Evolutionary conservation across 306 rosid genomes (phyloP).

Genomic region (Vigna mungo): DNA sequence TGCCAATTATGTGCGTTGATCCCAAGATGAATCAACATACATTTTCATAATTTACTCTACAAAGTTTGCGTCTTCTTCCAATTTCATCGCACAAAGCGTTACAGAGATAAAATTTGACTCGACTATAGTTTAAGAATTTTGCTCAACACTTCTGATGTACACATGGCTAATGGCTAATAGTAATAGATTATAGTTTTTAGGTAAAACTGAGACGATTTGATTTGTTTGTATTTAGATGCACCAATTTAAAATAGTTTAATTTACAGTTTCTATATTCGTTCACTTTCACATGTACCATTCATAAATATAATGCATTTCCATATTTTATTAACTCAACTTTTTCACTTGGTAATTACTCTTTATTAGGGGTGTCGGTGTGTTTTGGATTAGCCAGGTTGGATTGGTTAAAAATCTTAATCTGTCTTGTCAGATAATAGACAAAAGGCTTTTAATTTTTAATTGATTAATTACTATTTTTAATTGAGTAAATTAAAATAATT

Average conservation of each 20-base stretch:
- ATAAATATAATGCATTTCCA: background rate
- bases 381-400: no score
- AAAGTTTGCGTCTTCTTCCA: constrained; percentile 12
- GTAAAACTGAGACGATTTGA: background rate
- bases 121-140: constrained; percentile 4
- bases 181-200: background rate
- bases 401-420: no score
- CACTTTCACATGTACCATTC: constrained; percentile 18
- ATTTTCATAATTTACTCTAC: background rate
- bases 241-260: background rate
- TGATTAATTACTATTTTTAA: no score
- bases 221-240: background rate
- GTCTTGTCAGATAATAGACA: no score
- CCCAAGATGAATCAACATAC: constrained; percentile 8
- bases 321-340: constrained; percentile 15
- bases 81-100: constrained; percentile 4
- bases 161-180: background rate
- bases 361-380: no score
- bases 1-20: background rate
- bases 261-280: constrained; percentile 7
- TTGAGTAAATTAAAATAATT: no score
- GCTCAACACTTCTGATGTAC: background rate
- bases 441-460: no score
- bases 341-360: background rate
- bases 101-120: background rate